Percentiles rank a stretch among this genome's conserved stretches.
Conservation (phyloP, 73 alveolate genomes). For the Paramecium primaurelia region DNA sequence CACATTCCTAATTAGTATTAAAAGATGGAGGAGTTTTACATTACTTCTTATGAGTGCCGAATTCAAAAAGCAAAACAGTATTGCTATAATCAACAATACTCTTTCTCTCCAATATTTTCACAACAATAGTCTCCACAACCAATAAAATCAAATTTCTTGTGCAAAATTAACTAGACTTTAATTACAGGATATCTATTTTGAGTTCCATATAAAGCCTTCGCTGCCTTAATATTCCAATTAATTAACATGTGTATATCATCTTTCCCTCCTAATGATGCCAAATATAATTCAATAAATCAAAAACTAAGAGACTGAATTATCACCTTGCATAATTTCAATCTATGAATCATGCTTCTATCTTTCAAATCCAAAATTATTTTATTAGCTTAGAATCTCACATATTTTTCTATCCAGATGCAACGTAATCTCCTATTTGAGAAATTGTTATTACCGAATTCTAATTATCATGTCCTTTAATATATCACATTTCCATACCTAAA, state of each 20-base stretch:
- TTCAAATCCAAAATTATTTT: slow-evolving; percentile 96
- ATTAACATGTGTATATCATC: slow-evolving; percentile 90
- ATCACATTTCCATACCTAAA: slow-evolving; percentile 32
- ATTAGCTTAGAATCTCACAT: slow-evolving; percentile 93
- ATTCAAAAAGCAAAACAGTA: background rate
- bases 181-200: slow-evolving; percentile 85
- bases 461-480: slow-evolving; percentile 86
- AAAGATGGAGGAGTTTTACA: background rate
- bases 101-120: background rate
- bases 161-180: slow-evolving; percentile 63
- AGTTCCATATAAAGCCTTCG: slow-evolving; percentile 89
- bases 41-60: background rate
- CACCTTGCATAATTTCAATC: slow-evolving; percentile 92
- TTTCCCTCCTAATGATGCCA: slow-evolving; percentile 96
- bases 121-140: background rate
- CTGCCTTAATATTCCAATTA: slow-evolving; percentile 90
- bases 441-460: slow-evolving; percentile 80
- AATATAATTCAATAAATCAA: slow-evolving; percentile 89
- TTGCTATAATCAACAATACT: background rate
- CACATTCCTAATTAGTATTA: background rate
- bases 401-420: slow-evolving; percentile 90
- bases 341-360: slow-evolving; percentile 80
- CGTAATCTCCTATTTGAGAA: slow-evolving; percentile 81
- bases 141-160: background rate
- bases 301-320: slow-evolving; percentile 84